A percentile compares a stretch with the other conserved stretches of the same genome.
phyloP scores from a whole-genome alignment of 257 asterid species.

The Solanum phureja region DNA sequence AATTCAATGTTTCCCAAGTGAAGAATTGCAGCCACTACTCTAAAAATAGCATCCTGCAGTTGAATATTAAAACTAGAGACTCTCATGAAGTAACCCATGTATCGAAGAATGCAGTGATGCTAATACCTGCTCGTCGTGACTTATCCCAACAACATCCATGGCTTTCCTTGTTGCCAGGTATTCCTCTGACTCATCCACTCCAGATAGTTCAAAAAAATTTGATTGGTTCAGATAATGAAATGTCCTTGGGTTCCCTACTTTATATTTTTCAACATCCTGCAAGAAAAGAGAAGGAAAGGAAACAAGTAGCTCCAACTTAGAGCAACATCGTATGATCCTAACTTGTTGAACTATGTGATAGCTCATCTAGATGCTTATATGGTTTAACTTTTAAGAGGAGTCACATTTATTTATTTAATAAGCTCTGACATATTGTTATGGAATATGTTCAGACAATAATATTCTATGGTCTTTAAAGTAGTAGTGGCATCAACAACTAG shows the following conservation, averaged over 20 bases:
- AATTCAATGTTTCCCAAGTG: constrained; percentile 85
- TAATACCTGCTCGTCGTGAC: constrained; percentile 65
- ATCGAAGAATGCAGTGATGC: not conserved
- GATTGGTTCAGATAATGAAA: constrained; percentile 86
- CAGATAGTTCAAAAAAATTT: constrained; percentile 50
- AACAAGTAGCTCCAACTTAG: not conserved
- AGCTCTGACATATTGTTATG: not conserved
- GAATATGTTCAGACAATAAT: not conserved
- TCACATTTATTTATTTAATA: not conserved
- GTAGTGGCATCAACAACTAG: not conserved
- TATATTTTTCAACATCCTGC: constrained; percentile 62
- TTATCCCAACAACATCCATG: constrained; percentile 85
- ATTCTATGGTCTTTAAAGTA: not conserved
- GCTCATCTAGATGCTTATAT: not conserved
- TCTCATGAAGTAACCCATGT: constrained; percentile 3
- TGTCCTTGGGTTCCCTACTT: constrained; percentile 54
- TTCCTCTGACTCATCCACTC: constrained; percentile 69
- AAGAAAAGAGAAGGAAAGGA: not conserved
- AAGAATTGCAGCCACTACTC: constrained; percentile 85
- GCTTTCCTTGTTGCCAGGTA: constrained; percentile 70
- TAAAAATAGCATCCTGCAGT: constrained; percentile 72
- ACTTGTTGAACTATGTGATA: not conserved
- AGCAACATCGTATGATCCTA: not conserved
- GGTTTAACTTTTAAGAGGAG: not conserved
- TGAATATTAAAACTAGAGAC: constrained; percentile 3